These are phyloP conservation scores for Elymus sibiricus DNA, from an alignment of 176 grass and related monocot genomes.

Conservation along the genomic window DNA sequence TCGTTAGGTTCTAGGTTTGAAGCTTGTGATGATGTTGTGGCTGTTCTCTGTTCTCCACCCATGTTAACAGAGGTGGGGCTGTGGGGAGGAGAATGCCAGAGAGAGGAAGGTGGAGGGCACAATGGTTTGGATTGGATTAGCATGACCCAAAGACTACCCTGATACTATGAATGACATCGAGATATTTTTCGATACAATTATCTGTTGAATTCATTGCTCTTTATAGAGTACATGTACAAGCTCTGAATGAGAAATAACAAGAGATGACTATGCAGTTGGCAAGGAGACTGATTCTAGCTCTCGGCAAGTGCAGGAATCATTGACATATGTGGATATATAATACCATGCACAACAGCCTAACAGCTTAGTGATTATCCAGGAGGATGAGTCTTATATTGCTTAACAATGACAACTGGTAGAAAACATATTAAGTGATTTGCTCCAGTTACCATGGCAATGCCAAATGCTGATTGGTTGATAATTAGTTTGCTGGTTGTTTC, in stretches of 20 bases:
- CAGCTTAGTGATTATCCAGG: no score
- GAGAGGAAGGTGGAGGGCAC: background rate
- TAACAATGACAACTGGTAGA: background rate
- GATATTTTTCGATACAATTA: background rate
- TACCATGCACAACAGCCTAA: no score
- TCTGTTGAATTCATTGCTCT: background rate
- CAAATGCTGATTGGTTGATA: background rate
- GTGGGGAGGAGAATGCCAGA: background rate
- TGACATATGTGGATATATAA: background rate
- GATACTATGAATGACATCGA: background rate
- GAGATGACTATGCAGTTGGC: background rate
- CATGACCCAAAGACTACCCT: background rate
- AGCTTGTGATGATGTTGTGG: background rate
- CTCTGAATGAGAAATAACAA: background rate
- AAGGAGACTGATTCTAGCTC: background rate
- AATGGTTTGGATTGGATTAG: background rate
- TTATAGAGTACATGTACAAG: background rate
- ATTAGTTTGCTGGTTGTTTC: slow-evolving; percentile 5
- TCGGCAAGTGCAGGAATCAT: background rate
- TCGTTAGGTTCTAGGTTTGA: background rate
- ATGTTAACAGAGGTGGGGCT: background rate
- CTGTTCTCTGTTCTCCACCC: background rate
- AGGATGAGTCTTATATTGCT: background rate
- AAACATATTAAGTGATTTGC: background rate
- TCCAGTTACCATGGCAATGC: background rate